These are phyloP conservation scores for Cavenderia fasciculata DNA, from an alignment of 78 protist genomes.

Conservation along the genomic window DNA sequence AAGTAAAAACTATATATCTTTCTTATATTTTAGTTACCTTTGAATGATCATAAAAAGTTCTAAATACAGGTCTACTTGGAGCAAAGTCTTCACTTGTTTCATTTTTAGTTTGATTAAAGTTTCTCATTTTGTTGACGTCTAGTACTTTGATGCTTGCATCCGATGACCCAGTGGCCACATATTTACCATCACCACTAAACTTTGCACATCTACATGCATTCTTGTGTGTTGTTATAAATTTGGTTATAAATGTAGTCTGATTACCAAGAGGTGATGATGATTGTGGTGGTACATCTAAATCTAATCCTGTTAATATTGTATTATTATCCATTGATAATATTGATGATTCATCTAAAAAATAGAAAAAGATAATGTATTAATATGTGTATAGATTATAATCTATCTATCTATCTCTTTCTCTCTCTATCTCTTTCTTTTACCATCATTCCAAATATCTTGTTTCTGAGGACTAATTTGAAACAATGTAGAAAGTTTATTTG, in stretches of 20 bases:
- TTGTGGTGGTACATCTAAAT: neutral
- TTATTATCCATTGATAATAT: neutral
- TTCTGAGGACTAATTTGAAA: too few relatives aligned
- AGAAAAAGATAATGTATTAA: neutral
- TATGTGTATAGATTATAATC: neutral
- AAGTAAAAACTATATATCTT: too few relatives aligned
- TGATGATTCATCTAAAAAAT: neutral
- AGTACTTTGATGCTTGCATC: slow-evolving; percentile 83
- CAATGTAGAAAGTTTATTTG: slow-evolving; percentile 33
- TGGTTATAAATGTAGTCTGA: slow-evolving; percentile 46
- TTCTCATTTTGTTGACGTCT: slow-evolving; percentile 78
- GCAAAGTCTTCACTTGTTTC: slow-evolving; percentile 78
- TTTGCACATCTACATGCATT: slow-evolving; percentile 84
- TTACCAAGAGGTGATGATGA: neutral
- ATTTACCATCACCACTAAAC: slow-evolving; percentile 82
- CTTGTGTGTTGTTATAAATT: slow-evolving; percentile 86
- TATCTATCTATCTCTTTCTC: neutral
- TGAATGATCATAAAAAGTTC: slow-evolving; percentile 86
- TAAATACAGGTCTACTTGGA: slow-evolving; percentile 74
- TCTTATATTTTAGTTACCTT: too few relatives aligned
- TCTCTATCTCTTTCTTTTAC: neutral
- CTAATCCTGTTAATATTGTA: slow-evolving; percentile 22
- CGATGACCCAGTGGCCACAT: slow-evolving; percentile 85
- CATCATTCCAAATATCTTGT: too few relatives aligned
- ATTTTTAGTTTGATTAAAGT: slow-evolving; percentile 65